Percentiles rank a stretch among this genome's conserved stretches.
phyloP scores from a whole-genome alignment of 2,329 filamentous ascomycete genomes.

The Cladophialophora psammophila region DNA sequence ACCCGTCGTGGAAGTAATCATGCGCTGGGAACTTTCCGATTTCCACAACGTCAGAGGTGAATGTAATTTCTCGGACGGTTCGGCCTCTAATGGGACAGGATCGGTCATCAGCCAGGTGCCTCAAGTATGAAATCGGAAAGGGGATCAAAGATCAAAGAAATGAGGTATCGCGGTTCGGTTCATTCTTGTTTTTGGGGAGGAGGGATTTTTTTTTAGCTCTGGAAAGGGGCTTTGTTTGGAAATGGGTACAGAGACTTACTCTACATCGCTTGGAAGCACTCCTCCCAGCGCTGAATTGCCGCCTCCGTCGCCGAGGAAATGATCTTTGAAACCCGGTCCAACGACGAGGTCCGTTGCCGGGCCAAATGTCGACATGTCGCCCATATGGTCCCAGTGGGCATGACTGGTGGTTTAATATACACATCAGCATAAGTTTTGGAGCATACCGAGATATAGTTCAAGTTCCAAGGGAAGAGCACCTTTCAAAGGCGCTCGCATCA shows the following conservation, averaged over 20 bases:
- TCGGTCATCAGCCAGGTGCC: no score
- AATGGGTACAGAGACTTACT: slow-evolving; percentile 45
- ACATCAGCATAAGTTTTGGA: no score
- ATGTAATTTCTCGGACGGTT: slow-evolving; percentile 38
- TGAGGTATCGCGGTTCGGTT: no score
- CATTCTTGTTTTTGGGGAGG: no score
- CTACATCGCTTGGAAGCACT: slow-evolving; percentile 21
- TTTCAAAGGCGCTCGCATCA: background rate
- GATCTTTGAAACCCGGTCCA: slow-evolving; percentile 59
- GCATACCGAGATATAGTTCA: background rate
- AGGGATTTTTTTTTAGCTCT: no score
- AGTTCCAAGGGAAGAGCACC: background rate
- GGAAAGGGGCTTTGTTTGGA: no score
- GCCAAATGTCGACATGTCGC: slow-evolving; percentile 59
- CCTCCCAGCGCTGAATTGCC: slow-evolving; percentile 36
- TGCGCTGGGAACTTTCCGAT: slow-evolving; percentile 50
- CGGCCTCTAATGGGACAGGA: slow-evolving; percentile 40
- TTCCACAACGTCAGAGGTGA: slow-evolving; percentile 20
- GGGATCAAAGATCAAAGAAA: no score
- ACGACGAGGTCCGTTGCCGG: slow-evolving; percentile 57
- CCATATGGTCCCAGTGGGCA: slow-evolving; percentile 55
- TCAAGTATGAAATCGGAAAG: no score
- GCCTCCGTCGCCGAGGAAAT: slow-evolving; percentile 55
- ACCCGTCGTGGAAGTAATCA: slow-evolving; percentile 51
- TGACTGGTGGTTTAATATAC: slow-evolving; percentile 8